Evolutionary conservation across 2,329 filamentous ascomycete genomes (phyloP).

Genomic region (Thermomyces lanuginosus): DNA sequence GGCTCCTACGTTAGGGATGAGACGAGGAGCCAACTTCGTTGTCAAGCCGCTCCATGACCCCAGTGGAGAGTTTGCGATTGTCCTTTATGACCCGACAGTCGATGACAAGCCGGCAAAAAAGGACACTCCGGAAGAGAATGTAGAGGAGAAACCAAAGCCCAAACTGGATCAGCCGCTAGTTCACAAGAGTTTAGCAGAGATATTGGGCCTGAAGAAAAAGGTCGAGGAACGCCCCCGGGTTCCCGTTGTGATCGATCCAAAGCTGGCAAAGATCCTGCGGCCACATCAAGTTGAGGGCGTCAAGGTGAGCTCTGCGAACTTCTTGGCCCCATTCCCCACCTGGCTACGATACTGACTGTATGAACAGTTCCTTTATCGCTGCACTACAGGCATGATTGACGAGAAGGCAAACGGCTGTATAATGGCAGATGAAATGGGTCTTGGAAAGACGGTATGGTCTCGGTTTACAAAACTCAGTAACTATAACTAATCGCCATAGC

Average conservation of each 20-base stretch:
- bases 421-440: slow-evolving; percentile 98
- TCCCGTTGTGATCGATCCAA: slow-evolving; percentile 93
- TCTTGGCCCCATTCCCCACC: too few species aligned
- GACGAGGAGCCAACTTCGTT: slow-evolving; percentile 67
- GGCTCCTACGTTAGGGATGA: slow-evolving; percentile 72
- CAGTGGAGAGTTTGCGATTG: slow-evolving; percentile 88
- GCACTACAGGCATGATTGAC: slow-evolving; percentile 89
- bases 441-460: slow-evolving; percentile 66
- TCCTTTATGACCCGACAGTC: slow-evolving; percentile 85
- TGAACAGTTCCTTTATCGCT: slow-evolving; percentile 66
- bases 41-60: slow-evolving; percentile 87
- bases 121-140: slow-evolving; percentile 28
- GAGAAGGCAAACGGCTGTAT: slow-evolving; percentile 91
- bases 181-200: slow-evolving; percentile 90
- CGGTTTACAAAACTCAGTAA: slow-evolving; percentile 3
- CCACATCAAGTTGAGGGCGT: slow-evolving; percentile 97
- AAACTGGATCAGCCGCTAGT: slow-evolving; percentile 63
- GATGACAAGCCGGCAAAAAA: slow-evolving; percentile 58
- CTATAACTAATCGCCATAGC: slow-evolving; percentile 16
- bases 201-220: slow-evolving; percentile 83
- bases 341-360: too few species aligned
- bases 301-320: slow-evolving; percentile 34
- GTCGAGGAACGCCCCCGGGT: slow-evolving; percentile 72
- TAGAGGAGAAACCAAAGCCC: slow-evolving; percentile 32
- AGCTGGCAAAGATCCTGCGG: slow-evolving; percentile 70